Percentiles rank a stretch among this genome's conserved stretches.
Evolutionary conservation across 1,284 basidiomycete genomes (phyloP).

Genomic region (Phlebopus sp.): DNA sequence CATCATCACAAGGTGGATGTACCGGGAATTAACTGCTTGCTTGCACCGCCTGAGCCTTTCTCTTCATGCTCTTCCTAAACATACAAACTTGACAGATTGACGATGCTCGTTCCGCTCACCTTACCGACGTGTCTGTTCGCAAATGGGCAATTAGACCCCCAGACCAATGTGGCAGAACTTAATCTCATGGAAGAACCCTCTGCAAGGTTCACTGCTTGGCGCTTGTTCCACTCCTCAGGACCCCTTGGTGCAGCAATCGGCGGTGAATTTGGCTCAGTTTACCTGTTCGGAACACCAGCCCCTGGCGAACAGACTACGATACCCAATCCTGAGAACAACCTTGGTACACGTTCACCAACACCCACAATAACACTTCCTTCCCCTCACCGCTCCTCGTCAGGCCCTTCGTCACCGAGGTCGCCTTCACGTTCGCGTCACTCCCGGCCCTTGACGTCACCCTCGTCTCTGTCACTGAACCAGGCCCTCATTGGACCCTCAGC

Average conservation of each 20-base stretch:
- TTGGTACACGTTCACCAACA: constrained; percentile 14
- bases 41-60: neutral
- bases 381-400: constrained; percentile 31
- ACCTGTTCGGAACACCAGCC: constrained; percentile 30
- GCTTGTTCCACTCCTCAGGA: constrained; percentile 4
- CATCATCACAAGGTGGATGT: too few relatives aligned
- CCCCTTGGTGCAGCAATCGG: constrained; percentile 32
- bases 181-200: constrained; percentile 24
- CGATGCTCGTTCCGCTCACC: constrained; percentile 30
- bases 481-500: constrained; percentile 28
- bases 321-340: constrained; percentile 8
- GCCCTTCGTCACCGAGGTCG: constrained; percentile 33
- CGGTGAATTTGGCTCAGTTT: constrained; percentile 35
- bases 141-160: constrained; percentile 7
- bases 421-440: constrained; percentile 28
- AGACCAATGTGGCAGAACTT: constrained; percentile 18
- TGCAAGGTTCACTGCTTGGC: constrained; percentile 24
- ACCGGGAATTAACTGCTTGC: neutral
- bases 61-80: neutral
- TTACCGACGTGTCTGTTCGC: constrained; percentile 20
- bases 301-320: constrained; percentile 16
- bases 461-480: constrained; percentile 33
- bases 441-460: constrained; percentile 28
- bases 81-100: neutral
- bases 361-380: constrained; percentile 17